Conservation (phyloP, 257 asterid genomes). For the Dorcoceras hygrometricum region DNA sequence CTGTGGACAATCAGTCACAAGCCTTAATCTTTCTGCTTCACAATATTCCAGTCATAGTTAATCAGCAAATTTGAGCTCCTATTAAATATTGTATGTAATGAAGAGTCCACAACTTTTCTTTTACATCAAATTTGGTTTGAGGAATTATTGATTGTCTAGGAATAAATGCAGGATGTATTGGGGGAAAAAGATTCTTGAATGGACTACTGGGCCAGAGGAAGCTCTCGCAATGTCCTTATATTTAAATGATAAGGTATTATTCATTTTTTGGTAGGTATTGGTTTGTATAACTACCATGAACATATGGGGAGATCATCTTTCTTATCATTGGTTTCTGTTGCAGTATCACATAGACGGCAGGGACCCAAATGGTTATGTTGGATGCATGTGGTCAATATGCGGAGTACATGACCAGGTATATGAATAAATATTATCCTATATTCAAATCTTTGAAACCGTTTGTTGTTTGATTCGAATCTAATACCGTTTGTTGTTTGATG, state of each 20-base stretch:
- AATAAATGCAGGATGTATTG: constrained; percentile 84
- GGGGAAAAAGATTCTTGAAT: constrained; percentile 97
- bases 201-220: constrained; percentile 94
- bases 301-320: neutral
- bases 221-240: constrained; percentile 72
- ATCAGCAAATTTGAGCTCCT: neutral
- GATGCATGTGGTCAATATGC: constrained; percentile 99
- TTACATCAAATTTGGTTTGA: neutral
- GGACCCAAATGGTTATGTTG: constrained; percentile 95
- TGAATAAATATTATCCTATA: neutral
- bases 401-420: constrained; percentile 95
- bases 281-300: neutral
- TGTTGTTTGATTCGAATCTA: neutral
- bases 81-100: neutral
- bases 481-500: constrained; percentile 7
- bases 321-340: constrained; percentile 12
- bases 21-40: neutral
- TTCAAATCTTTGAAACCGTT: too few species aligned
- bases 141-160: neutral
- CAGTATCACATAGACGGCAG: constrained; percentile 94
- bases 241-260: constrained; percentile 78
- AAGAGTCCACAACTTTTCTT: neutral
- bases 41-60: neutral
- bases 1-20: neutral
- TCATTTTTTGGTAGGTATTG: neutral